These are phyloP conservation scores for Colletotrichum camelliae DNA, from an alignment of 2,329 filamentous ascomycete genomes.

Conservation along the genomic window DNA sequence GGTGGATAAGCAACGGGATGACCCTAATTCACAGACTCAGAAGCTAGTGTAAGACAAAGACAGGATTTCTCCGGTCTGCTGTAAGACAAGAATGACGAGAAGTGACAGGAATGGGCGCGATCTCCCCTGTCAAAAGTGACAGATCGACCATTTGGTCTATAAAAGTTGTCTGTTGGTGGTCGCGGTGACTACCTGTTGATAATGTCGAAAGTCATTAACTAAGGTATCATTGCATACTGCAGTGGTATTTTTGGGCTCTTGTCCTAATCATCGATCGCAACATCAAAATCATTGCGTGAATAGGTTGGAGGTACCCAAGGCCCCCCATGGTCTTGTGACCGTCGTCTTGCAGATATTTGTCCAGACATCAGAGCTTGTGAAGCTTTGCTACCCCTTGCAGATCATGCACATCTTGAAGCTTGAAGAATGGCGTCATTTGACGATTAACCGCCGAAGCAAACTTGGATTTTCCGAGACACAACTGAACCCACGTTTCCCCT, in stretches of 20 bases:
- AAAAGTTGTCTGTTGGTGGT: neutral
- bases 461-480: constrained; percentile 8
- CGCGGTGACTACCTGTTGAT: rapidly evolving
- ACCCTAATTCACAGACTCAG: neutral
- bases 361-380: neutral
- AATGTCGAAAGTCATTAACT: rapidly evolving
- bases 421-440: constrained; percentile 4
- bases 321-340: neutral
- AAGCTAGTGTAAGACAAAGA: neutral
- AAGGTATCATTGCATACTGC: neutral
- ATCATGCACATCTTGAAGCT: neutral
- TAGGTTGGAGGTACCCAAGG: neutral
- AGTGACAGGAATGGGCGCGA: neutral
- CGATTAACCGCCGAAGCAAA: neutral
- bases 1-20: neutral
- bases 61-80: neutral
- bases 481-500: neutral
- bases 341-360: neutral
- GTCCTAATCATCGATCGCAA: neutral
- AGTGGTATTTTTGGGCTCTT: rapidly evolving
- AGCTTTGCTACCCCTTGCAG: neutral
- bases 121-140: neutral
- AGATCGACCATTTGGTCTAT: neutral
- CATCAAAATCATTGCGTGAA: neutral
- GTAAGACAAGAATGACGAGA: neutral